Base-by-base conservation (phyloP, 2,329 filamentous ascomycete species). In the Fusarium sp. region DNA sequence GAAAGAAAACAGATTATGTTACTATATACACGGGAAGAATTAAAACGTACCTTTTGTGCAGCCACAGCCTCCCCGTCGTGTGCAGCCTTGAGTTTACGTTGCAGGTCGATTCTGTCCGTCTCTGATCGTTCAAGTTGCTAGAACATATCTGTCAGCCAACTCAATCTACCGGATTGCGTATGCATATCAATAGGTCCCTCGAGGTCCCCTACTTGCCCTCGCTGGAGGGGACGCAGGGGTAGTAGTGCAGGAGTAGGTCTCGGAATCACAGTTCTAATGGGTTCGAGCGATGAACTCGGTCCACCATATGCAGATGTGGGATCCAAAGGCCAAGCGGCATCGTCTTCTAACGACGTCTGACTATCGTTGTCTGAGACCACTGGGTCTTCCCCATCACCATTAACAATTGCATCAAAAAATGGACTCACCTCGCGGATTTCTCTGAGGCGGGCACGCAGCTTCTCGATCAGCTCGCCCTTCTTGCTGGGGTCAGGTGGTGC, bases 81-180 rank as follows among this genome's bases (percentile, higher is more conserved):
- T 18, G 85, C 84, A 41, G 85, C 83, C 76, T 90, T 90, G 74
- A 90, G 82, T 60, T 86, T 86, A 72, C 85, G 84, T 77, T 89
- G 87, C 42, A 90, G 80, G 63, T 90, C 88, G 72, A 87, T 85
- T 60, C 85, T 88, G 50, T 90, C 88, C 72, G 87, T 84, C 72
- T 90, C 88, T 20, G 86, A 84, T 76, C 88, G 86, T 71, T 90
- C 88, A 75, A 89, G 84, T 88, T 90, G 89, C 88, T 90, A 75
- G 44, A 45, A 24, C 26, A 47, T 53, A 38, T 20, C 22, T 39
- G 70, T 79, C 66, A 78, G 77, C 67, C 24, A 60, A 63, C 30
- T 20, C 10, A 32, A 50, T 41, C 30, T 41, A 42, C 41, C 20
- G 26, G n/a, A 26, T 26, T 26, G 30, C 41, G 20, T 12, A 36